Percentiles rank a stretch among this genome's conserved stretches.
phyloP scores from a whole-genome alignment of 306 rosid genomes.

The Lathyrus sativus region DNA sequence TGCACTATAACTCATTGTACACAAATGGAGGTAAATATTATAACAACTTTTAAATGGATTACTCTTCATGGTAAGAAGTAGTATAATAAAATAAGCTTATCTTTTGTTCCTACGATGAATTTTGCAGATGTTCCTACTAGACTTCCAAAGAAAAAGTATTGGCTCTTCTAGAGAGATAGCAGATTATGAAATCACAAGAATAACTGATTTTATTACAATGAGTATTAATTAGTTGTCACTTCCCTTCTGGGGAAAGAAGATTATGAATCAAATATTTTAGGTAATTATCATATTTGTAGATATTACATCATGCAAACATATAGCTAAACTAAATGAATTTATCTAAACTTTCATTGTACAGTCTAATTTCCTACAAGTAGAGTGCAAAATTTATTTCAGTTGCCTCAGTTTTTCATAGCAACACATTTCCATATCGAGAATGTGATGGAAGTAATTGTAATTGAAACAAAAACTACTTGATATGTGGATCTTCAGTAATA shows the following conservation, averaged over 20 bases:
- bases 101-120: constrained; percentile 20
- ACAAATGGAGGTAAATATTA: constrained; percentile 65
- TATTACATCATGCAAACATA: constrained; percentile 9
- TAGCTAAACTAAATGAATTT: constrained; percentile 15
- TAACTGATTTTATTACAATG: background rate
- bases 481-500: too few species aligned
- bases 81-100: constrained; percentile 20
- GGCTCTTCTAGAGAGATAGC: constrained; percentile 73
- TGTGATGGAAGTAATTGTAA: too few species aligned
- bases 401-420: background rate
- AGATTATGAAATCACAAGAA: constrained; percentile 28
- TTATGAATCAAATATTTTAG: constrained; percentile 14
- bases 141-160: constrained; percentile 65
- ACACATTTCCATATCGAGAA: too few species aligned
- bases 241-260: constrained; percentile 19
- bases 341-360: constrained; percentile 25
- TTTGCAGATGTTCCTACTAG: constrained; percentile 84
- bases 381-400: constrained; percentile 14
- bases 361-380: constrained; percentile 15
- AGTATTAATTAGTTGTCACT: background rate
- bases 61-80: background rate
- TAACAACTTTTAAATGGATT: background rate
- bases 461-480: too few species aligned
- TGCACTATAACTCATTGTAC: constrained; percentile 89
- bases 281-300: background rate